phyloP scores from a whole-genome alignment of 106 monocot genomes.

The Apostasia shenzhenica region DNA sequence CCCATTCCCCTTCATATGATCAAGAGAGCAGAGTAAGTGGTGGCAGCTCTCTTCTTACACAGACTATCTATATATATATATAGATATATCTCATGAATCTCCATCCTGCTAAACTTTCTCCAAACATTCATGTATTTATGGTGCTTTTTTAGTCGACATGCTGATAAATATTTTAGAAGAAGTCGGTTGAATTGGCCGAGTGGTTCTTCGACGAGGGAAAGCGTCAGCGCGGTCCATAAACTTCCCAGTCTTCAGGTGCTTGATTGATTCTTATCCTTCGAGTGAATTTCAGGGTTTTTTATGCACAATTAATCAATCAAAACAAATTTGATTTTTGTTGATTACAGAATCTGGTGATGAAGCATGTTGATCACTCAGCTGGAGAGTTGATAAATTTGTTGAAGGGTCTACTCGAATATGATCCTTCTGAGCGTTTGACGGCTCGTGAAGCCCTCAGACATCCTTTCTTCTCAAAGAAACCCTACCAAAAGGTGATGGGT shows the following conservation, averaged over 20 bases:
- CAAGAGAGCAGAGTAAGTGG: conserved; percentile 69
- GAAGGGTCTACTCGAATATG: conserved; percentile 45
- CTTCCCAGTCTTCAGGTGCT: conserved; percentile 54
- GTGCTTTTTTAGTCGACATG: conserved; percentile 27
- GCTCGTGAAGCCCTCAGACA: conserved; percentile 53
- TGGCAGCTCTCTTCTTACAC: too few species aligned
- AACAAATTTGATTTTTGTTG: neutral
- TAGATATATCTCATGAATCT: neutral
- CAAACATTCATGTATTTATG: neutral
- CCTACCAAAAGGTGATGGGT: too few species aligned
- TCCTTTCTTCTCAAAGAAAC: conserved; percentile 31
- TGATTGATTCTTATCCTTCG: neutral
- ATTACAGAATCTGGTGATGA: conserved; percentile 49
- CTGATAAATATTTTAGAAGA: conserved; percentile 60
- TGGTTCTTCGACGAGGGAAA: conserved; percentile 55
- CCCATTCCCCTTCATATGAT: conserved; percentile 65
- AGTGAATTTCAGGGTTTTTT: too few species aligned
- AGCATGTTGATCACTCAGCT: conserved; percentile 52
- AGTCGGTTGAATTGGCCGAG: conserved; percentile 70
- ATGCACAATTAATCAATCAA: too few species aligned
- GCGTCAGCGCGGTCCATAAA: conserved; percentile 58
- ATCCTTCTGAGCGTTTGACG: conserved; percentile 33
- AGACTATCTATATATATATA: too few species aligned
- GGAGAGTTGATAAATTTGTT: conserved; percentile 52
- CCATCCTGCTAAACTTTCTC: neutral